Base-by-base conservation (phyloP, 2,329 filamentous ascomycete genomes). In the Decorospora gaudefroyi region DNA sequence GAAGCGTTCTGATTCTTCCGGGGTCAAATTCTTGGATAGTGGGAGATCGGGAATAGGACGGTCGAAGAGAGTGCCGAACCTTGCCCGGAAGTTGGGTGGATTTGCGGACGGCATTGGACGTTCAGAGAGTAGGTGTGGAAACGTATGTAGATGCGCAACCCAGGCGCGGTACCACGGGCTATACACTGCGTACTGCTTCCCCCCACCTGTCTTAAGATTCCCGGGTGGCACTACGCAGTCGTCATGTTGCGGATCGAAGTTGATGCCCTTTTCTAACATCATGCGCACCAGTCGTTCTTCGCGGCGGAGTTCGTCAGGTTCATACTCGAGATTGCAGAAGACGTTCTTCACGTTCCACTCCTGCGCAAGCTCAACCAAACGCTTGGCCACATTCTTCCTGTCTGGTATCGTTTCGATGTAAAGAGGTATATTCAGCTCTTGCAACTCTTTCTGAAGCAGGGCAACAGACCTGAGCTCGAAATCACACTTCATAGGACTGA, bases 291-390 rank as follows among this genome's bases (percentile, higher is more conserved):
- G 71, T 18, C 75, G 76, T 1, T 84, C 82, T 59, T 96, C 91
- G 4, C 90, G 78, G 29, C 90, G 77, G 45, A 96, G 71, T 71
- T 96, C 91, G 63, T 96, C 91, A 0, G 95, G 89, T 67, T 96
- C 91, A 61, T 95, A 96, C 66, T 96, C 90, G 44, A 90, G 82
- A 63, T 95, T 96, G 33, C 87, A 84, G 60, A 84, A 95, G 2
- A 96, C 54, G 59, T 93, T 87, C 34, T 78, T 85, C 1, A 82
- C 86, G 0, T 81, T 81, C 90, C 89, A 96, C 49, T 82, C 74
- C 19, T 81, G 73, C 65, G 87, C 81, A 27, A 91, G 72, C 37
- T 84, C 78, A 2, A 87, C 57, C 7, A 96, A 75, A 3, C 83
- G 76, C 1, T 67, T 68, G 0, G 84, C 80, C 0, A 93, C 76